phyloP scores from a whole-genome alignment of 2,329 filamentous ascomycete genomes.

The Atkinsonella texensis region DNA sequence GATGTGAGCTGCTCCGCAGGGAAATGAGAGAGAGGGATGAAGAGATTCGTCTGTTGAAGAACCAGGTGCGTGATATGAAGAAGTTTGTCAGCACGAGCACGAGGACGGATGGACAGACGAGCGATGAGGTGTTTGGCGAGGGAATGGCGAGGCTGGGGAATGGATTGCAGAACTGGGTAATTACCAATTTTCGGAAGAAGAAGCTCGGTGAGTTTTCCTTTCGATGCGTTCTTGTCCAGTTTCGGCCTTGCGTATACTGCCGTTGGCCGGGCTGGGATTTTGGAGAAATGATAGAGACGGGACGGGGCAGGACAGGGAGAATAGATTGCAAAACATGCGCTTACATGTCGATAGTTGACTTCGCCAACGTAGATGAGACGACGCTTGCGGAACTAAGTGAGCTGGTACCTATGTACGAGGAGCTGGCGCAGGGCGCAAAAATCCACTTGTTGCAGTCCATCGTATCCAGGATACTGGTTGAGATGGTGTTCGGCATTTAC shows the following conservation, averaged over 20 bases:
- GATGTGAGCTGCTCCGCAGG: constrained; percentile 33
- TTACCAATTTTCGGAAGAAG: constrained; percentile 53
- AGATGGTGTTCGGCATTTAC: constrained; percentile 49
- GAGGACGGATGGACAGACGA: constrained; percentile 45
- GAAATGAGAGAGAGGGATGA: constrained; percentile 40
- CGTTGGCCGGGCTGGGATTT: background rate
- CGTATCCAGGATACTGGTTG: constrained; percentile 46
- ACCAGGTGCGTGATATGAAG: constrained; percentile 56
- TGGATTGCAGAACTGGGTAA: constrained; percentile 62
- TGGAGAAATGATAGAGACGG: background rate
- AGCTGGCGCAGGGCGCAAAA: constrained; percentile 41
- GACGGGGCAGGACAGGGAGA: no score
- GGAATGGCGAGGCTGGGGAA: constrained; percentile 51
- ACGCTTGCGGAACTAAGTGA: constrained; percentile 30
- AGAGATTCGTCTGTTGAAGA: constrained; percentile 40
- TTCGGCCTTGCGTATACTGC: background rate
- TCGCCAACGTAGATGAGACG: constrained; percentile 28
- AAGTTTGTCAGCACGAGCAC: constrained; percentile 59
- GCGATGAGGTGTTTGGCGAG: constrained; percentile 55
- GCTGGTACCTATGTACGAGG: constrained; percentile 46
- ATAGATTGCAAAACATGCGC: background rate
- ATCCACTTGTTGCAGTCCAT: constrained; percentile 51
- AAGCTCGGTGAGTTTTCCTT: constrained; percentile 36
- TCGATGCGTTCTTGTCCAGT: background rate
- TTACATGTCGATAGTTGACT: constrained; percentile 23